Conservation (phyloP, 2,329 filamentous ascomycete species). For the Ascochyta fabae region DNA sequence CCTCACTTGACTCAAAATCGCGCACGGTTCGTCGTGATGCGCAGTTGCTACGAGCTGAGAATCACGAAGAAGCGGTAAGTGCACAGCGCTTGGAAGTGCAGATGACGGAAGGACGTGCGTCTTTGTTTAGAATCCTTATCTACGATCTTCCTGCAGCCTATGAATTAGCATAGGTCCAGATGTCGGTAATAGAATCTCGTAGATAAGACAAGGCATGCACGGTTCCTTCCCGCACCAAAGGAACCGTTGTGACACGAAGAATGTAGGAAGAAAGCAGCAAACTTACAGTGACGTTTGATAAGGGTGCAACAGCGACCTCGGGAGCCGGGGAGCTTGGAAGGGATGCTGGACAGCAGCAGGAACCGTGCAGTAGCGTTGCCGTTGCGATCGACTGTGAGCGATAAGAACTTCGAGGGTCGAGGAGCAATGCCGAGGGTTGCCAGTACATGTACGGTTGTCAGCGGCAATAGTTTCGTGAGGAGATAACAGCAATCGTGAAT, state of each 20-base stretch:
- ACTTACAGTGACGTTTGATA: conserved; percentile 33
- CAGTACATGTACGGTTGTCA: conserved; percentile 35
- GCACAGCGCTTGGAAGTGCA: conserved; percentile 42
- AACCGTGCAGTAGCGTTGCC: conserved; percentile 16
- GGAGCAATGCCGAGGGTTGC: conserved; percentile 43
- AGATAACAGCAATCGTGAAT: conserved; percentile 19
- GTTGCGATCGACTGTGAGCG: conserved; percentile 24
- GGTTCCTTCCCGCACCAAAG: conserved; percentile 14
- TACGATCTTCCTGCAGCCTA: conserved; percentile 34
- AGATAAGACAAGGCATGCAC: conserved; percentile 19
- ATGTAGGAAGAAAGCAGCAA: conserved; percentile 21
- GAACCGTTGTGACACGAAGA: conserved; percentile 19
- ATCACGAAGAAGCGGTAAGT: conserved; percentile 46
- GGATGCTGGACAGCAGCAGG: conserved; percentile 13
- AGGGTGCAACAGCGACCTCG: conserved; percentile 32
- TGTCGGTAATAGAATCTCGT: conserved; percentile 22
- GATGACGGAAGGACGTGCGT: conserved; percentile 43
- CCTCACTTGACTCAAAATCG: conserved; percentile 34
- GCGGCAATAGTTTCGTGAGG: conserved; percentile 32
- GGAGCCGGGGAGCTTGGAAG: conserved; percentile 23
- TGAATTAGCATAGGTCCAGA: conserved; percentile 44
- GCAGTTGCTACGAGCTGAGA: conserved; percentile 35
- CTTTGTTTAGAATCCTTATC: conserved; percentile 48
- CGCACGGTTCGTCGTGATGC: conserved; percentile 41
- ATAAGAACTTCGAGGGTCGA: conserved; percentile 31